These are phyloP conservation scores for Fraxinus albicans DNA, from an alignment of 305 asterid genomes.

Conservation along the genomic window DNA sequence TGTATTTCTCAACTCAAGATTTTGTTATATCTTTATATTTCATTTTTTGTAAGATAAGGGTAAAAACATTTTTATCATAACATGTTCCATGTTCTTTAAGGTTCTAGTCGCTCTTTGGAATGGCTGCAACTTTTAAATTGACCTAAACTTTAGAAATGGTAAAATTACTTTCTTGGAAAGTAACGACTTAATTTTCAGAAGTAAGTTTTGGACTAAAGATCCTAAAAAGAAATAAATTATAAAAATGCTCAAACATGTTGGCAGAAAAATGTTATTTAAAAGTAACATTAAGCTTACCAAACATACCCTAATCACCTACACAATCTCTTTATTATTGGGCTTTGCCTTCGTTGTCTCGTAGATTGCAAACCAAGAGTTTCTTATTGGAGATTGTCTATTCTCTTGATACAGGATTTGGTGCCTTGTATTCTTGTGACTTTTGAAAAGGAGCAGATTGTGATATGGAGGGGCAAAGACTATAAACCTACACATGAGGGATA, in stretches of 20 bases:
- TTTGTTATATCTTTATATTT: too few relatives aligned
- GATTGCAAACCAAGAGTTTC: background rate
- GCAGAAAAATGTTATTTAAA: background rate
- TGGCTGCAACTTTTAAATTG: too few relatives aligned
- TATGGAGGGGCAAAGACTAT: slow-evolving; percentile 84
- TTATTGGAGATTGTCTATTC: slow-evolving; percentile 10
- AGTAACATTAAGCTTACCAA: background rate
- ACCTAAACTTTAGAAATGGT: background rate
- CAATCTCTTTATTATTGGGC: background rate
- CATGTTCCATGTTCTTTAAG: too few relatives aligned
- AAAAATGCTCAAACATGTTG: background rate
- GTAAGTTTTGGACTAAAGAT: too few relatives aligned
- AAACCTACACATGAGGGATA: slow-evolving; percentile 58
- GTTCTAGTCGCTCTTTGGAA: too few relatives aligned
- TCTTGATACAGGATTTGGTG: slow-evolving; percentile 61
- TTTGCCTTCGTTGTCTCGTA: background rate
- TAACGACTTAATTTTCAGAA: too few relatives aligned
- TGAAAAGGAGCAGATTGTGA: slow-evolving; percentile 87
- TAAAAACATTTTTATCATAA: too few relatives aligned
- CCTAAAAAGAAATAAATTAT: too few relatives aligned
- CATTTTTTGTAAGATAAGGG: too few relatives aligned
- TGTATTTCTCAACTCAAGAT: too few relatives aligned
- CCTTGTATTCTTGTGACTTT: slow-evolving; percentile 89
- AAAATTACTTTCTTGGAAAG: background rate
- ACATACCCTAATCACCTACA: background rate